Base-by-base conservation (phyloP, 2,329 filamentous ascomycete species). In the Cladosporium oxysporum region DNA sequence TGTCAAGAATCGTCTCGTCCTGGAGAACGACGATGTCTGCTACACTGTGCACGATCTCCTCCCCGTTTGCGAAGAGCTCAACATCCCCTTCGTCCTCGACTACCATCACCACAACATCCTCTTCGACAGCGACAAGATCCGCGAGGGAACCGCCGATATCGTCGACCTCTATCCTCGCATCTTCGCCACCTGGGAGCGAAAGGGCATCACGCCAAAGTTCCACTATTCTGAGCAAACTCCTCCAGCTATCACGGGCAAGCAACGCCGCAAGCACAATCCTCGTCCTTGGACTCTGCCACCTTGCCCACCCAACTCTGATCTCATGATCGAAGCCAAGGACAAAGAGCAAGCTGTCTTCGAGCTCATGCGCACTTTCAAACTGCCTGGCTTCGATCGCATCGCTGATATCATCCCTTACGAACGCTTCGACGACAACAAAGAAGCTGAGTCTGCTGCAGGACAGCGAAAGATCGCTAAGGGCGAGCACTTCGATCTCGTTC, bases 261-360 rank as follows among this genome's bases (percentile, higher is more conserved):
- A 96, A 70, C 84, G 93, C 31, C 86, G 94, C 66, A 97, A 96
- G 78, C 94, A 98, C 74, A 92, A 88, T 41, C 85, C 92, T 0
- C 86, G 94, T 10, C 92, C 96, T 1, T 84, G 84, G 69, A 91
- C 88, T 0, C 79, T 98, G 0, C 94, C 94, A 0, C 93, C 94
- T 0, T 97, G 94, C 72, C 84, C 88, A 4, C 81, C 87, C 0
- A 88, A 90, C 35, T 95, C 96, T 90, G 94, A 97, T 74, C 83
- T 98, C n/a, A 98, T 98, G 94, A 97, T 98, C 67, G 94, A 98
- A 80, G 94, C 94, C 58, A 98, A 98, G 77, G 94, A 97, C 75
- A 98, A 98, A 78, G 94, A 98, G 76, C 94, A 98, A 77, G 93
- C 94, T 0, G 92, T 97, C 0, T 96, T 98, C 72, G 92, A 96